A percentile compares a stretch with the other conserved stretches of the same genome.
These are phyloP conservation scores for Purpureocillium takamizusanense DNA, from an alignment of 2,329 filamentous ascomycete genomes.

Conservation along the genomic window DNA sequence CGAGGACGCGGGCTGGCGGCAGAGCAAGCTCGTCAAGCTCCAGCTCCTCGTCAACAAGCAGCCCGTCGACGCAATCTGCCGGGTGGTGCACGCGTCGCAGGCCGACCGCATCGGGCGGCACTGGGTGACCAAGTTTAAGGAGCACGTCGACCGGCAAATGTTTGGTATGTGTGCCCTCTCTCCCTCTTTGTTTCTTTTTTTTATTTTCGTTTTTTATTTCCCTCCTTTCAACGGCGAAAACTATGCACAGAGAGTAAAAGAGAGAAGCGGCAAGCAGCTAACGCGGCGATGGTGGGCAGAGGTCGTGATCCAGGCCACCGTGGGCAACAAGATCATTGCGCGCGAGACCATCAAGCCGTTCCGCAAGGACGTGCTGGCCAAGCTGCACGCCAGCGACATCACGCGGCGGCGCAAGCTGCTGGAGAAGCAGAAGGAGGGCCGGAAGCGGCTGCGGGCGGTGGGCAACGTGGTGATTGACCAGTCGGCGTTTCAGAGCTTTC, in stretches of 20 bases:
- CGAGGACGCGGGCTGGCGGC: conserved; percentile 83
- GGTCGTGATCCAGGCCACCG: conserved; percentile 85
- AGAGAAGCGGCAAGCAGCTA: no score
- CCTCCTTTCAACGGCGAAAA: no score
- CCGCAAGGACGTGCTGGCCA: conserved; percentile 86
- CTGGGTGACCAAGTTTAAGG: conserved; percentile 95
- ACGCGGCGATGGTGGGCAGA: conserved; percentile 36
- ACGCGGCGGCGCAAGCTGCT: conserved; percentile 74
- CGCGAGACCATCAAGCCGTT: conserved; percentile 95
- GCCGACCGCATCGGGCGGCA: conserved; percentile 69
- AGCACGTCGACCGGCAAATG: conserved; percentile 94
- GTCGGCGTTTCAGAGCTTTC: conserved; percentile 86
- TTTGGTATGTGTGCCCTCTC: conserved; percentile 43
- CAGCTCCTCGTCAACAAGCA: conserved; percentile 89
- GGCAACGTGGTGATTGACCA: conserved; percentile 96
- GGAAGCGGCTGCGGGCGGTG: conserved; percentile 75
- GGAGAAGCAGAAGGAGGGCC: conserved; percentile 93
- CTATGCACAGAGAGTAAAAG: no score
- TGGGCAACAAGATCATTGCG: conserved; percentile 74
- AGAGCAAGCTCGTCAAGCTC: conserved; percentile 75
- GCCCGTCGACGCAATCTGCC: conserved; percentile 89
- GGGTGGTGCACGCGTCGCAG: conserved; percentile 78
- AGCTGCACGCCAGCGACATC: conserved; percentile 87
- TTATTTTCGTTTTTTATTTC: no score
- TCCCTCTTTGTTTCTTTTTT: no score